Evolutionary conservation across 495 filamentous ascomycete genomes (phyloP).

Genomic region (Cercophora samala): DNA sequence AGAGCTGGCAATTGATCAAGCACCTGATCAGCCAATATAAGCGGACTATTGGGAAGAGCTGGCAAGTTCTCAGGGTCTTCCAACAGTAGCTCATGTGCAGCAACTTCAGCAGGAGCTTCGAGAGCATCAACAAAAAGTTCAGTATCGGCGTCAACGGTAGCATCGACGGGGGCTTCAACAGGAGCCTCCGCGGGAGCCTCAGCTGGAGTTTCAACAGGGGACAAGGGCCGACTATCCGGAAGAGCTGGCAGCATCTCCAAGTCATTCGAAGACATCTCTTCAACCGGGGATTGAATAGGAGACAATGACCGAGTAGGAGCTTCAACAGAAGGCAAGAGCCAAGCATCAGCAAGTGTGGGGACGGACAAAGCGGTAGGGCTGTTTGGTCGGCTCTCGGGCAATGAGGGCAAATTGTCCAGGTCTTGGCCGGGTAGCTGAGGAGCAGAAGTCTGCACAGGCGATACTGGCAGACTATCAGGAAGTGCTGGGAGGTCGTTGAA

Average conservation of each 20-base stretch:
- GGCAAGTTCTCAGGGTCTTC: not conserved
- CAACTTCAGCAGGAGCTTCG: not conserved
- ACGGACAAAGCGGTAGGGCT: not conserved
- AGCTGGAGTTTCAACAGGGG: not conserved
- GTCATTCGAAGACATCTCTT: not conserved
- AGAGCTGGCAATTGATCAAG: slow-evolving; percentile 1
- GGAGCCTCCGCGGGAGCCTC: not conserved
- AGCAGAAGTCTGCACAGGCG: not conserved
- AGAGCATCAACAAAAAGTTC: not conserved
- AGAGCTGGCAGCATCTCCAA: not conserved
- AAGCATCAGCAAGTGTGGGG: not conserved
- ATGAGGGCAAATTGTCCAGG: not conserved
- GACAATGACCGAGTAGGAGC: too few relatives aligned
- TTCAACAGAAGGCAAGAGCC: not conserved
- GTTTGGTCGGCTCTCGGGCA: slow-evolving; percentile 8
- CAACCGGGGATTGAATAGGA: too few relatives aligned
- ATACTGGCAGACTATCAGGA: slow-evolving; percentile 11
- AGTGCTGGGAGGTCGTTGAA: not conserved
- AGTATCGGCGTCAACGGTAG: too few relatives aligned
- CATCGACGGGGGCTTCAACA: not conserved
- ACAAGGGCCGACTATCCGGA: slow-evolving; percentile 1
- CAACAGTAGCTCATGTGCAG: not conserved
- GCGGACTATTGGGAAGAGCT: not conserved
- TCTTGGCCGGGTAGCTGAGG: not conserved
- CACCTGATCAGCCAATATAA: not conserved